A percentile compares a stretch with the other conserved stretches of the same genome.
Evolutionary conservation across 306 rosid genomes (phyloP).

Genomic region (Lupinus albus): DNA sequence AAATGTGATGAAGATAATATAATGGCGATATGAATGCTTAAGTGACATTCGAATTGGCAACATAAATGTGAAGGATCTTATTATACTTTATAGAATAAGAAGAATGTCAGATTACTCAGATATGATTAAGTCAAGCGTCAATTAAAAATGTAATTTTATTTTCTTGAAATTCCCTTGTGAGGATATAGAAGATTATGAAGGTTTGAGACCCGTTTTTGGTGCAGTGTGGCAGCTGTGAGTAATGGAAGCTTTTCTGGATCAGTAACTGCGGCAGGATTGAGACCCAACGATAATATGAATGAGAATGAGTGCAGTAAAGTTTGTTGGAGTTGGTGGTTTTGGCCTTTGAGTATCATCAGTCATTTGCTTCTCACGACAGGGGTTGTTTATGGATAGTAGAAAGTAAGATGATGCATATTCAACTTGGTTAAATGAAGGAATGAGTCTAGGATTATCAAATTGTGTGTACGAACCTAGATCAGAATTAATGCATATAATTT

Average conservation of each 20-base stretch:
- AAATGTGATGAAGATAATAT: too few relatives aligned
- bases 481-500: conserved; percentile 13
- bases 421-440: conserved; percentile 31
- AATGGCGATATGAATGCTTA: too few relatives aligned
- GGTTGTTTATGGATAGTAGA: conserved; percentile 23
- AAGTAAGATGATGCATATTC: neutral
- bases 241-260: conserved; percentile 61
- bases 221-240: conserved; percentile 59
- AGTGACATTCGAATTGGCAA: too few relatives aligned
- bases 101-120: too few relatives aligned
- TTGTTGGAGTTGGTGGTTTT: conserved; percentile 49
- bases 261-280: conserved; percentile 47
- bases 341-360: conserved; percentile 43
- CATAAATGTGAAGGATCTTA: too few relatives aligned
- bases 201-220: neutral
- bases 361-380: conserved; percentile 41
- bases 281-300: conserved; percentile 58
- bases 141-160: too few relatives aligned
- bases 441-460: conserved; percentile 32
- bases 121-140: too few relatives aligned
- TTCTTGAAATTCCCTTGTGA: neutral
- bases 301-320: conserved; percentile 53
- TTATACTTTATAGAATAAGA: too few relatives aligned
- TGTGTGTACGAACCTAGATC: conserved; percentile 21
- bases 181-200: conserved; percentile 15